Conservation (phyloP, 306 rosid species). For the Rosa multiflora region DNA sequence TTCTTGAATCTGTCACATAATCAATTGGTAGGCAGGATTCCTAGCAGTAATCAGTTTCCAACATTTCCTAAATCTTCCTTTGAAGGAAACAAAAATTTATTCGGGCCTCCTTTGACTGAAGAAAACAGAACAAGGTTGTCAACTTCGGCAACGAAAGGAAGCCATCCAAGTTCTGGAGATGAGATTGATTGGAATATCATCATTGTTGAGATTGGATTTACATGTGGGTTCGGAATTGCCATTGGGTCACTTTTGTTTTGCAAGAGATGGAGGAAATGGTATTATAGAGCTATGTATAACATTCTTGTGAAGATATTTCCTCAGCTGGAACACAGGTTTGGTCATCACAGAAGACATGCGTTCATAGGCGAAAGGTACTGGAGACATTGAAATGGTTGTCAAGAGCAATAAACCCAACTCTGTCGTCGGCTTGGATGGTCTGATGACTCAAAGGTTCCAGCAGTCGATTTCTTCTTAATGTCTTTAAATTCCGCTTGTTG, state of each 20-base stretch:
- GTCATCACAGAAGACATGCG: background rate
- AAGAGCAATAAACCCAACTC: background rate
- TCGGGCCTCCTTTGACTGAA: conserved; percentile 26
- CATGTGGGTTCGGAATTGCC: background rate
- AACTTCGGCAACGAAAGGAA: background rate
- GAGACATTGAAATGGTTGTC: background rate
- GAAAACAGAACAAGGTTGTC: background rate
- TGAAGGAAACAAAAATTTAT: conserved; percentile 23
- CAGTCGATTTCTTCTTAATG: too few species aligned
- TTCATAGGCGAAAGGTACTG: background rate
- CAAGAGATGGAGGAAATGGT: background rate
- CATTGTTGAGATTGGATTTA: background rate
- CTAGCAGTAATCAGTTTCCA: background rate
- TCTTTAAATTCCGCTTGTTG: too few species aligned
- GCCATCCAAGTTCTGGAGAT: background rate
- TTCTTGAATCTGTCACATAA: conserved; percentile 30
- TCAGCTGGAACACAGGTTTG: background rate
- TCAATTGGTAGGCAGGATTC: conserved; percentile 26
- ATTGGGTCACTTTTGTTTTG: background rate
- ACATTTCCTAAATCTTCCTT: conserved; percentile 9
- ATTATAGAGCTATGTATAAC: background rate
- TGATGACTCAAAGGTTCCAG: too few species aligned
- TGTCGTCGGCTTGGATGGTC: too few species aligned
- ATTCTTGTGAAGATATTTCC: background rate
- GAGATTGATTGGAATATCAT: background rate